A percentile compares a stretch with the other conserved stretches of the same genome.
phyloP scores from a whole-genome alignment of 192 early-diverging fungal genomes.

The Coemansia sp. region DNA sequence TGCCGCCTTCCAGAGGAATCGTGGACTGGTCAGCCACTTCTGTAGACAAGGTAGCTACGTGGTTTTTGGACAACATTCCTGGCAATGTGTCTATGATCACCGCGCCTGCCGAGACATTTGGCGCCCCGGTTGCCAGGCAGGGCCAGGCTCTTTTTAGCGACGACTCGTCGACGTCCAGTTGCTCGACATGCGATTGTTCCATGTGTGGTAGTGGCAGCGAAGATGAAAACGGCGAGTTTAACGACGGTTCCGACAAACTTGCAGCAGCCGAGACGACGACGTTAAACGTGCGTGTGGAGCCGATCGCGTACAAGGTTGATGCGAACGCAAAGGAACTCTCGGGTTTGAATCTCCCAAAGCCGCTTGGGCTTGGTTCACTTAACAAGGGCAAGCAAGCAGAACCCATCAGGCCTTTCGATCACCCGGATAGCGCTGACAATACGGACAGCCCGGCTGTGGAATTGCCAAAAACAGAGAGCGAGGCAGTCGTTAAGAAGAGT shows the following conservation, averaged over 20 bases:
- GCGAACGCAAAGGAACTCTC: conserved; percentile 7
- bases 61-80: conserved; percentile 55
- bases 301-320: not conserved
- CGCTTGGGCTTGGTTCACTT: conserved; percentile 22
- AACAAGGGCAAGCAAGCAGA: not conserved
- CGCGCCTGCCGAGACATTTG: conserved; percentile 32
- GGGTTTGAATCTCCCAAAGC: conserved; percentile 28
- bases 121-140: conserved; percentile 27
- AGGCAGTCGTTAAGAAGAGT: not conserved
- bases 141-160: conserved; percentile 23
- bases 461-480: not conserved
- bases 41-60: conserved; percentile 51
- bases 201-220: conserved; percentile 21
- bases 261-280: not conserved
- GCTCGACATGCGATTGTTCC: conserved; percentile 48
- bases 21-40: conserved; percentile 48
- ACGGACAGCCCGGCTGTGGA: not conserved
- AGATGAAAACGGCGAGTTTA: not conserved
- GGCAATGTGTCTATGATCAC: conserved; percentile 46
- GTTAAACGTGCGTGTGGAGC: not conserved
- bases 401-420: not conserved
- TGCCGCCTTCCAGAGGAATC: conserved; percentile 45
- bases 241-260: not conserved
- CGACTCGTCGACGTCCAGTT: conserved; percentile 24
- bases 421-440: not conserved